Base-by-base conservation (phyloP, 2,329 filamentous ascomycete genomes). In the Exserohilum turcica region DNA sequence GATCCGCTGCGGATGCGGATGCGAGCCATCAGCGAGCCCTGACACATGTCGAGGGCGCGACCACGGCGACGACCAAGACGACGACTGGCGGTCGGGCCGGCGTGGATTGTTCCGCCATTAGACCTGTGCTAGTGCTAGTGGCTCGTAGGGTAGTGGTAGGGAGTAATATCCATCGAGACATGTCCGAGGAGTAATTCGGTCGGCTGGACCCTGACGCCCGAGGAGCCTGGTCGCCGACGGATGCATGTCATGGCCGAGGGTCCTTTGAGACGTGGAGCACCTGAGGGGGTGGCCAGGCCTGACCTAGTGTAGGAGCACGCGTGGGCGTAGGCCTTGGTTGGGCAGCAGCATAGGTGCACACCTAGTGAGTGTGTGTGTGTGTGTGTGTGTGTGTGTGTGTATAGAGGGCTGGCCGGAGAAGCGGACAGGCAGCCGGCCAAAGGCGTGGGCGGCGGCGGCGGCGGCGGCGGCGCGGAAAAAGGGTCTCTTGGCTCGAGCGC, bases 351-450 rank as follows among this genome's bases (percentile, higher is more conserved):
- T n/a, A n/a, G n/a, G n/a, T n/a, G n/a, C n/a, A n/a, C n/a, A n/a
- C n/a, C n/a, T n/a, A n/a, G n/a, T n/a, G n/a, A n/a, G n/a, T n/a
- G n/a, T n/a, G n/a, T n/a, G n/a, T n/a, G n/a, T n/a, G n/a, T n/a
- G n/a, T n/a, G n/a, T n/a, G n/a, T n/a, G n/a, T n/a, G n/a, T n/a
- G n/a, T n/a, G n/a, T n/a, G n/a, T n/a, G n/a, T n/a, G n/a, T n/a
- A n/a, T n/a, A n/a, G n/a, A n/a, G 18, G 46, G 47, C 56, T 42
- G 47, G 54, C 51, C 65, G 63, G 65, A 63, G 58, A 52, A 47
- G 62, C 65, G 64, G 66, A 61, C 53, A 52, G 50, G 29, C 46
- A 52, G 51, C 51, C 64, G 64, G 66, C 51, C 64, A 63, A 65
- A 48, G 55, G 48, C 33, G 55, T 45, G 56, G 40, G 48, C 56